Conservation (phyloP, 106 monocot genomes). For the Agapanthus africanus region DNA sequence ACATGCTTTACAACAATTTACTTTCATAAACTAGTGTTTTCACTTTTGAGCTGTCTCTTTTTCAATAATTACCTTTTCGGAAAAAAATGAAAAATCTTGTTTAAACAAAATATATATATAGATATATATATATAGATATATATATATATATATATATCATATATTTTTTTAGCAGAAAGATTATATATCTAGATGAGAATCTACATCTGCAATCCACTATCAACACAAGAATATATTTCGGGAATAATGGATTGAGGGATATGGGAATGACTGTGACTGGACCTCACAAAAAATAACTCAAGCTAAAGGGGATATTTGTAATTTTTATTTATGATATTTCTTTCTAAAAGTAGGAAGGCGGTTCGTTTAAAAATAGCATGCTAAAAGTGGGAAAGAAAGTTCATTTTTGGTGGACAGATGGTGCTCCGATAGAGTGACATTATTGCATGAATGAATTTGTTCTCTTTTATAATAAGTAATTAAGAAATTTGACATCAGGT, state of each 20-base stretch:
- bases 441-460: no score
- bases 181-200: neutral
- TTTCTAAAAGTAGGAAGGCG: slow-evolving; percentile 3
- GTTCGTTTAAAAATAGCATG: neutral
- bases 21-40: neutral
- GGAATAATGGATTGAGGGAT: neutral
- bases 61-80: neutral
- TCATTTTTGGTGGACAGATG: no score
- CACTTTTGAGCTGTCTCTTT: neutral
- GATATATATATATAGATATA: no score
- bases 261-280: no score
- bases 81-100: neutral
- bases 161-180: neutral
- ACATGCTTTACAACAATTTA: no score
- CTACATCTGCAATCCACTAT: slow-evolving; percentile 3
- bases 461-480: no score
- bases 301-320: neutral
- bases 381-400: neutral
- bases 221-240: neutral
- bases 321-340: no score
- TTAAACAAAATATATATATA: neutral
- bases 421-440: neutral
- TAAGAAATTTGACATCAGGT: no score
- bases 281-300: neutral
- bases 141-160: no score